Conservation (phyloP, 2,329 filamentous ascomycete species). For the Eutypella sp. region DNA sequence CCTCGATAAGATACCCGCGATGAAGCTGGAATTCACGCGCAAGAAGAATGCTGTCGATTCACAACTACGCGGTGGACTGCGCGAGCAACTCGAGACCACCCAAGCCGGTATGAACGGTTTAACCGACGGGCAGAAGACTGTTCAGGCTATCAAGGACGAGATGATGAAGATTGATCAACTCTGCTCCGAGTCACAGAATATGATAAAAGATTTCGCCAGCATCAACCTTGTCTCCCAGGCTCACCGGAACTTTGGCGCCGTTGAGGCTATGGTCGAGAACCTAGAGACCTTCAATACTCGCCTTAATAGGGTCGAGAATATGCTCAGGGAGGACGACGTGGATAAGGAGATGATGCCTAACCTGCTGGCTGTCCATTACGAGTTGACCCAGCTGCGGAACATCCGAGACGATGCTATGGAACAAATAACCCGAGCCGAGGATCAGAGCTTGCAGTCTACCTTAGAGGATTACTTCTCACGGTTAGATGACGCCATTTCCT, state of each 20-base stretch:
- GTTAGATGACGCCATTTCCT: constrained; percentile 81
- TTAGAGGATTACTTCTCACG: constrained; percentile 85
- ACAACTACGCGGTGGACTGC: constrained; percentile 80
- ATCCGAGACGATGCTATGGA: constrained; percentile 96
- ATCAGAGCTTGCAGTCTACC: constrained; percentile 71
- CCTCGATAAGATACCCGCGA: constrained; percentile 85
- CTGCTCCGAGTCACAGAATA: constrained; percentile 93
- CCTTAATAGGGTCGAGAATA: constrained; percentile 67
- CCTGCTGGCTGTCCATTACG: constrained; percentile 82
- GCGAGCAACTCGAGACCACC: constrained; percentile 90
- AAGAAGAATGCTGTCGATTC: constrained; percentile 91
- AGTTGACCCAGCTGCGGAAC: constrained; percentile 84
- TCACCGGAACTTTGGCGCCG: constrained; percentile 91
- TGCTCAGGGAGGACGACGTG: constrained; percentile 78
- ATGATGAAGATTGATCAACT: constrained; percentile 98
- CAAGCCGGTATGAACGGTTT: constrained; percentile 89
- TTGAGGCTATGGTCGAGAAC: constrained; percentile 87
- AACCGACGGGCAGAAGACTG: constrained; percentile 82
- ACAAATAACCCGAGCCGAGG: constrained; percentile 77
- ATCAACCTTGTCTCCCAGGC: constrained; percentile 91
- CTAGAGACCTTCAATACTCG: constrained; percentile 82
- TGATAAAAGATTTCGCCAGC: constrained; percentile 93
- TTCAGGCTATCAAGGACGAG: constrained; percentile 92
- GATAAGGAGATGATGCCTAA: constrained; percentile 91
- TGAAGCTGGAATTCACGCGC: constrained; percentile 89